Evolutionary conservation across 352 stramenopile species (phyloP).

Genomic region (Phytophthora cajani): DNA sequence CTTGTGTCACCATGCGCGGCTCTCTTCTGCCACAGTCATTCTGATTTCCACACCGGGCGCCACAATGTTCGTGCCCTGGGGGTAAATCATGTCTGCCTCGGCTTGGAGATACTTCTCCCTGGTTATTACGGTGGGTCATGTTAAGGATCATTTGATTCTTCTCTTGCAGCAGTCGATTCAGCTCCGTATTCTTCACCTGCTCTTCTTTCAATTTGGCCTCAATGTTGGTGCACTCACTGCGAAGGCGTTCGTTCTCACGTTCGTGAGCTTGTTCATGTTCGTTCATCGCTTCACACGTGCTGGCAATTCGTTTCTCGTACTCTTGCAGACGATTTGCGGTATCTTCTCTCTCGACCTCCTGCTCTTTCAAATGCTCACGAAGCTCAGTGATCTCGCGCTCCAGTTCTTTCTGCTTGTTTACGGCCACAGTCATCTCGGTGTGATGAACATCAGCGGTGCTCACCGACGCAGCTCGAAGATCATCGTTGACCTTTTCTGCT

Average conservation of each 20-base stretch:
- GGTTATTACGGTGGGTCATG: slow-evolving; percentile 39
- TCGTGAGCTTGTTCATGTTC: slow-evolving; percentile 74
- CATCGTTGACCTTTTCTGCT: slow-evolving; percentile 22
- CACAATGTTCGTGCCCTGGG: slow-evolving; percentile 9
- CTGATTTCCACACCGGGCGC: slow-evolving; percentile 3
- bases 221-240: slow-evolving; percentile 37
- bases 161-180: slow-evolving; percentile 63
- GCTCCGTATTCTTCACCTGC: slow-evolving; percentile 57
- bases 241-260: slow-evolving; percentile 56
- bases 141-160: slow-evolving; percentile 76
- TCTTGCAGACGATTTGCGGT: slow-evolving; percentile 72
- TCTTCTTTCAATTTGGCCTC: slow-evolving; percentile 57
- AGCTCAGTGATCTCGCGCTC: slow-evolving; percentile 43
- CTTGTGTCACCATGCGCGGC: not conserved
- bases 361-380: slow-evolving; percentile 42
- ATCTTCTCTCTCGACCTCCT: slow-evolving; percentile 67
- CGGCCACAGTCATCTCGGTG: slow-evolving; percentile 22
- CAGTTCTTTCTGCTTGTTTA: slow-evolving; percentile 28
- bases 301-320: slow-evolving; percentile 75
- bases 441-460: slow-evolving; percentile 13
- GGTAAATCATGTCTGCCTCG: not conserved
- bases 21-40: slow-evolving; percentile 9
- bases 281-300: slow-evolving; percentile 72
- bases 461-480: slow-evolving; percentile 23
- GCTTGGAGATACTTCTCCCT: slow-evolving; percentile 14